A percentile compares a stretch with the other conserved stretches of the same genome.
Evolutionary conservation across 2,329 filamentous ascomycete genomes (phyloP).

Genomic region (Alternaria brassicae): DNA sequence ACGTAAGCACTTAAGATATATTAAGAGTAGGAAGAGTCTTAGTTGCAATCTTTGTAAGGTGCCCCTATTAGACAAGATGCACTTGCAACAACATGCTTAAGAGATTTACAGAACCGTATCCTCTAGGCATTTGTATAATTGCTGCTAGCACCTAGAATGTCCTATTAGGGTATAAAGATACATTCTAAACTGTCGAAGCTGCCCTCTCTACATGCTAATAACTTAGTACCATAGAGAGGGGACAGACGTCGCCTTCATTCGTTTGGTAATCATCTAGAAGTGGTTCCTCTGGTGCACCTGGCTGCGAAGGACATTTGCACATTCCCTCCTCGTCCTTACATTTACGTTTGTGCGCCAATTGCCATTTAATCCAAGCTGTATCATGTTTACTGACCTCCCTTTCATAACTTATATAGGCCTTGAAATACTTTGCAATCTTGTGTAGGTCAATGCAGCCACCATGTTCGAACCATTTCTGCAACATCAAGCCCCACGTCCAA

Average conservation of each 20-base stretch:
- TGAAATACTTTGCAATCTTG: neutral
- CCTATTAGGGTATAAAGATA: neutral
- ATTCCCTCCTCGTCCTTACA: neutral
- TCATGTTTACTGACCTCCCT: neutral
- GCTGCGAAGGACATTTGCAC: neutral
- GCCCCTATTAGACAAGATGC: slow-evolving; percentile 7
- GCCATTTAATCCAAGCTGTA: neutral
- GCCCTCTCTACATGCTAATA: neutral
- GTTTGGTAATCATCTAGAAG: neutral
- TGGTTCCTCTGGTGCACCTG: neutral
- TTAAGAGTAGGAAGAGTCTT: neutral
- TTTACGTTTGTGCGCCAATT: neutral
- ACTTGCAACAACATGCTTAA: slow-evolving; percentile 13
- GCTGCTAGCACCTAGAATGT: slow-evolving; percentile 2
- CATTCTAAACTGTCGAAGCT: neutral
- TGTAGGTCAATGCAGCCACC: neutral
- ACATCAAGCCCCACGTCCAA: neutral
- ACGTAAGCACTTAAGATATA: slow-evolving; percentile 16
- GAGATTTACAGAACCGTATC: slow-evolving; percentile 10
- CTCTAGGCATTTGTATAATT: slow-evolving; percentile 3
- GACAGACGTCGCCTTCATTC: neutral
- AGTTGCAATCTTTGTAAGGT: slow-evolving; percentile 17
- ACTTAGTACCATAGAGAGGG: neutral
- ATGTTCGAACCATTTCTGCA: neutral
- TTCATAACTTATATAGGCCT: neutral